These are phyloP conservation scores for Didymella pinodella DNA, from an alignment of 2,329 filamentous ascomycete species.

Conservation along the genomic window DNA sequence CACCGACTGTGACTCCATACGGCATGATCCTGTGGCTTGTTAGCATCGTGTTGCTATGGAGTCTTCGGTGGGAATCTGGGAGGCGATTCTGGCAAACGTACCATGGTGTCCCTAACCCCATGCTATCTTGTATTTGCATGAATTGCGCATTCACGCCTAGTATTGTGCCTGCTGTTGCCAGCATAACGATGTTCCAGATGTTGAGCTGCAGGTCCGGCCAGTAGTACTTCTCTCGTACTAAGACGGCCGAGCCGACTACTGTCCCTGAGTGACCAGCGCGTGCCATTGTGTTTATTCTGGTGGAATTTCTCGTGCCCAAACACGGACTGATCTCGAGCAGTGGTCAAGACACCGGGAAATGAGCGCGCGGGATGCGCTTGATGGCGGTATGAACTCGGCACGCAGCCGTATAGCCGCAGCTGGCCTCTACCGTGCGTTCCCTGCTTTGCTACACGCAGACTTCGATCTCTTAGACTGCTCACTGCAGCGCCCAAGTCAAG, in stretches of 20 bases:
- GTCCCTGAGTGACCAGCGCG: constrained; percentile 44
- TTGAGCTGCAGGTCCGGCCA: constrained; percentile 73
- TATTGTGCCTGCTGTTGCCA: constrained; percentile 64
- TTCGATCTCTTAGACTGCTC: not conserved
- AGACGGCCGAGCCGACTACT: constrained; percentile 50
- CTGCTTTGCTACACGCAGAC: not conserved
- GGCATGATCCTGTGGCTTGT: constrained; percentile 66
- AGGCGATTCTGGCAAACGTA: constrained; percentile 44
- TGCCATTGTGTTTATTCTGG: constrained; percentile 40
- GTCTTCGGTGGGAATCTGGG: not conserved
- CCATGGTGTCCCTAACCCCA: constrained; percentile 67
- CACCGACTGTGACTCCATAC: constrained; percentile 66
- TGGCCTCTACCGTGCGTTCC: not conserved
- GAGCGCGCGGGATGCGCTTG: constrained; percentile 12
- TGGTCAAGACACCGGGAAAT: not conserved
- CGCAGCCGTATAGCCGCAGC: constrained; percentile 16
- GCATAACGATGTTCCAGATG: constrained; percentile 69
- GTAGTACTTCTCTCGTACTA: constrained; percentile 63
- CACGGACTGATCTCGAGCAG: not conserved
- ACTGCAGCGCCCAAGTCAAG: constrained; percentile 1
- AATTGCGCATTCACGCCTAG: constrained; percentile 69
- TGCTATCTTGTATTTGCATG: constrained; percentile 64
- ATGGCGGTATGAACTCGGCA: constrained; percentile 10
- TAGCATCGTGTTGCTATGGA: not conserved
- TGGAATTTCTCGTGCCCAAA: not conserved